Percentiles rank a stretch among this genome's conserved stretches.
Evolutionary conservation across 176 grass and related monocot genomes (phyloP).

Genomic region (Sorghum bicolor): Sorghum_bicolor_NCBIv3 NC_012871.2:68139001-68139500

Average conservation of each 20-base stretch:
- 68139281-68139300: neutral
- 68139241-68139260: neutral
- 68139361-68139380: no score
- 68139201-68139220: neutral
- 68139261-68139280: neutral
- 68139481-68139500: neutral
- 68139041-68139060: constrained; percentile 8
- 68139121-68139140: neutral
- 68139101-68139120: neutral
- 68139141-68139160: neutral
- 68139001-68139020: neutral
- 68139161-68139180: neutral
- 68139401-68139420: neutral
- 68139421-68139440: constrained; percentile 5
- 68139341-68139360: neutral
- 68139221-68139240: neutral
- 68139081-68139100: neutral
- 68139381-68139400: no score
- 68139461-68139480: neutral
- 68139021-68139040: neutral
- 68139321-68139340: no score
- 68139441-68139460: constrained; percentile 4
- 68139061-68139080: constrained; percentile 1
- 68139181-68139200: neutral
- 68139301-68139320: no score